These are phyloP conservation scores for Luzula sylvatica DNA, from an alignment of 176 grass and related monocot species.

Conservation along the genomic window DNA sequence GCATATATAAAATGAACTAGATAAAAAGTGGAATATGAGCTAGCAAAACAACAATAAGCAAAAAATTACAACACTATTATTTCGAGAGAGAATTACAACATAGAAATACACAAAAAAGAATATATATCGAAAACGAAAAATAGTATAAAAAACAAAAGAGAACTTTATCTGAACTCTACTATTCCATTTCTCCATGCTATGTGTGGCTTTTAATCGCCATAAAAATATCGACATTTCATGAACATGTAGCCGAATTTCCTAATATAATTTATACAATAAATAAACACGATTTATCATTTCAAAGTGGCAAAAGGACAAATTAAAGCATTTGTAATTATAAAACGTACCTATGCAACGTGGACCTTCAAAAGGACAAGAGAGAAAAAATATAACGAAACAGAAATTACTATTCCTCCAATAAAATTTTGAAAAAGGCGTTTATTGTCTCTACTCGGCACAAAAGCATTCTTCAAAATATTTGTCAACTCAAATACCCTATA, in stretches of 20 bases:
- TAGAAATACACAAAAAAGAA: constrained; percentile 20
- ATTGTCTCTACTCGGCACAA: constrained; percentile 73
- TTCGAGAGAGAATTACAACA: background rate
- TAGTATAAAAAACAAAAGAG: background rate
- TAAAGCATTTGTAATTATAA: background rate
- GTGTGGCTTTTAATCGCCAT: background rate
- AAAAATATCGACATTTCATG: background rate
- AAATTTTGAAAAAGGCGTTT: constrained; percentile 72
- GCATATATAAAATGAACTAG: too few species aligned
- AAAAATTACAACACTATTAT: constrained; percentile 6
- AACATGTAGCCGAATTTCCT: constrained; percentile 7
- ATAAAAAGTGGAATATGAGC: constrained; percentile 4
- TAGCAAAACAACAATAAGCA: background rate
- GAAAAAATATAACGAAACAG: constrained; percentile 51
- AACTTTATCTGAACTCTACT: constrained; percentile 10
- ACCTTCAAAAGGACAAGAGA: constrained; percentile 80
- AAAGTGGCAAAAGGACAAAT: too few species aligned
- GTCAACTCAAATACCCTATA: constrained; percentile 60
- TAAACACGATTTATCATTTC: too few species aligned
- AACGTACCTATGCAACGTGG: constrained; percentile 52
- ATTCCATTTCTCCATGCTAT: background rate
- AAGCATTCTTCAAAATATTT: constrained; percentile 39
- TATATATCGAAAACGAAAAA: constrained; percentile 1
- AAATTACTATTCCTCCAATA: constrained; percentile 49
- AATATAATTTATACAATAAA: background rate